A percentile compares a stretch with the other conserved stretches of the same genome.
phyloP scores from a whole-genome alignment of 805 yeast species.

The Teunomyces lycoperdinae region DNA sequence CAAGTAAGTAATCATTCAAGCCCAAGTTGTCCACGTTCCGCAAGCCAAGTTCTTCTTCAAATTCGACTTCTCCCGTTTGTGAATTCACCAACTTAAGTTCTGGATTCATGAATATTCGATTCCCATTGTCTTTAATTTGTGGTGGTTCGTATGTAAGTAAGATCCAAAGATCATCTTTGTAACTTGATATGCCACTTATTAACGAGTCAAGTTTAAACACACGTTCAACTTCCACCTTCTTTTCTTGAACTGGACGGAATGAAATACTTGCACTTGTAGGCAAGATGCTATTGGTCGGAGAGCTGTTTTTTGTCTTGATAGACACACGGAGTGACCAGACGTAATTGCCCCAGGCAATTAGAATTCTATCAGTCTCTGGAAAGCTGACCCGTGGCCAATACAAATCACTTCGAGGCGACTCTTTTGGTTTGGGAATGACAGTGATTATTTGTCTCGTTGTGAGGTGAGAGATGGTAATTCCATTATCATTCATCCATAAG shows the following conservation, averaged over 20 bases:
- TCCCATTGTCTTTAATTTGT: slow-evolving; percentile 16
- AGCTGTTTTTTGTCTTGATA: slow-evolving; percentile 7
- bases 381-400: slow-evolving; percentile 77
- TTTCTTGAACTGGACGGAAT: slow-evolving; percentile 43
- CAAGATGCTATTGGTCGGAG: not conserved
- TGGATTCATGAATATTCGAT: slow-evolving; percentile 48
- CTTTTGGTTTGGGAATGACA: slow-evolving; percentile 54
- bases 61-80: slow-evolving; percentile 63
- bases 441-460: slow-evolving; percentile 47
- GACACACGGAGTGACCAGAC: slow-evolving; percentile 65
- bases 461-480: slow-evolving; percentile 66
- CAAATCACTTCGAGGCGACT: slow-evolving; percentile 65
- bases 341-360: slow-evolving; percentile 80
- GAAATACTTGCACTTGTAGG: slow-evolving; percentile 56
- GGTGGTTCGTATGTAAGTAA: slow-evolving; percentile 52
- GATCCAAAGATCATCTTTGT: slow-evolving; percentile 67
- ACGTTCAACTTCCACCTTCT: slow-evolving; percentile 46
- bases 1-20: slow-evolving; percentile 75
- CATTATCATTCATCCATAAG: slow-evolving; percentile 82
- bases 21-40: slow-evolving; percentile 59
- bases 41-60: slow-evolving; percentile 75
- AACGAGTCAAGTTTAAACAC: slow-evolving; percentile 47
- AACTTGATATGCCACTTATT: slow-evolving; percentile 76
- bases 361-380: slow-evolving; percentile 61
- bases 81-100: slow-evolving; percentile 71